Base-by-base conservation (phyloP, 306 rosid species). In the Morella rubra region DNA sequence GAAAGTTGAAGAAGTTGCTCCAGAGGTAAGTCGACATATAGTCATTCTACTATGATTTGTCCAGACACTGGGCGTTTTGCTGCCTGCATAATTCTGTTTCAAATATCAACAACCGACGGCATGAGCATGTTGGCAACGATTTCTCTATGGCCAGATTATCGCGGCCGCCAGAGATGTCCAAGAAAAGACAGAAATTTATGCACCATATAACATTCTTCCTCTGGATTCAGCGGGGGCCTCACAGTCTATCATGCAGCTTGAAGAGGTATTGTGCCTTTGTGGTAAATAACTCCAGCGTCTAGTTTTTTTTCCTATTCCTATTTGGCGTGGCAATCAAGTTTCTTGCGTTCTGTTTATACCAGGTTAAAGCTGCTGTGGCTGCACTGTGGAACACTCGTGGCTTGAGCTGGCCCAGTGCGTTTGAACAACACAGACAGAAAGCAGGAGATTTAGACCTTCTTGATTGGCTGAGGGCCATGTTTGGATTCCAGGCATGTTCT, bases 91-190 rank as follows among this genome's bases (percentile, higher is more conserved):
- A 45, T 47, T 42, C 70, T 81, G 70, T 65, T 75, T 15, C 79
- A 65, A 16, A 20, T 56, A 53, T 27, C 60, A 65, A 75, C 45
- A 69, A 45, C 32, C 71, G 60, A 52, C 53, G 70, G 56, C 20
- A 10, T 62, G 27, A 77, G 53, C 42, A 37, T 47, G 74, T 24
- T 69, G 24, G 19, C 24, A 60, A 7, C 68, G 69, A 73, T 49
- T 53, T 74, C 70, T 77, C 55, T 73, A 54, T 81, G 55, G 79
- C 67, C 87, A 94, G 98, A 94, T 94, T 81, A 92, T 94, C 27
- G 98, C 97, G 20, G 96, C 98, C 64, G 98, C 98, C 49, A 94
- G 86, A 88, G 97, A 94, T 92, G 98, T 94, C 75, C 97, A 94
- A 81, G 97, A 94, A 82, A 94, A 92, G 85, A 92, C 91, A 10